Base-by-base conservation (phyloP, 441 rosid species). In the Melastoma candidum region DNA sequence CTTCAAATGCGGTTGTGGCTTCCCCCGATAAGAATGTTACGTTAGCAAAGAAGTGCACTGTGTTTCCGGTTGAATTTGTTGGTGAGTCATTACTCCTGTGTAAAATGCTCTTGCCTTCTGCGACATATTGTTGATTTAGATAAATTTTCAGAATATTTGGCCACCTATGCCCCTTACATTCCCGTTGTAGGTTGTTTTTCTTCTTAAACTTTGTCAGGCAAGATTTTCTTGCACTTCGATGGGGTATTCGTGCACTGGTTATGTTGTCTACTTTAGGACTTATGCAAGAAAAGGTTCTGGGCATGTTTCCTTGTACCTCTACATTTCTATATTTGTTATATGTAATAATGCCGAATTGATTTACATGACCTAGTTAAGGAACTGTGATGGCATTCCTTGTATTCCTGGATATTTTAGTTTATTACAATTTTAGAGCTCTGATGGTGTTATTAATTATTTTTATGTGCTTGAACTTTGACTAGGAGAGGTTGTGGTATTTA, bases 21-120 rank as follows among this genome's bases (percentile, higher is more conserved):
- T 78, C 74, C 59, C 95, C 97, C 13, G 97, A 92, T 63, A 78
- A 64, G 68, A 92, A 83, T 73, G 98, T 88, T 68, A 84, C 94
- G 22, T 84, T 92, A 67, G 95, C 83, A 14, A 88, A 81, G 78
- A 92, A 92, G 67, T 85, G 98, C 59, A 71, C 85, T 0, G 97
- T 88, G 43, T 85, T 88, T 60, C 92, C 98, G 6, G 85, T 85
- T 51, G 98, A 92, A 74, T 92, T 92, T 77, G 97, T 92, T 53
- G 98, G 98, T 88, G 67, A 79, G 96, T 65, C 27, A 2, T 59
- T 50, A 57, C 63, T 11, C 11, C 43, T 36, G 9, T 36, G 26
- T 24, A 24, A 24, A 24, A 24, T 24, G 26, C 26, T 24, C 26
- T 24, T 24, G 26, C 26, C 52, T 13, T 26, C 24, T 26, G 14